phyloP scores from a whole-genome alignment of 148 eudicot species.

The Rheum nobile region DNA sequence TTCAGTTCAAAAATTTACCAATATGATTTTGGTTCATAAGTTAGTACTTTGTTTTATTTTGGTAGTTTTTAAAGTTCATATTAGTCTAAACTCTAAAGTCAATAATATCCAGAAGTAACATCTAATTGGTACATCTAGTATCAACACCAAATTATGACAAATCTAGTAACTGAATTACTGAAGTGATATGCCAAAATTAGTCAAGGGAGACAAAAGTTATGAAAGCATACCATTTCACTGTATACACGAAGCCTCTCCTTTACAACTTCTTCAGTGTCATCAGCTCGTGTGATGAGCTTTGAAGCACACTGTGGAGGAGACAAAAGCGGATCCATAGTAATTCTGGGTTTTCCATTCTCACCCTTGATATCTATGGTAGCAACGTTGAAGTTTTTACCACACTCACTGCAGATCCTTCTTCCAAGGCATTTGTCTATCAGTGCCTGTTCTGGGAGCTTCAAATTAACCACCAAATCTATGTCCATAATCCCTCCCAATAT shows the following conservation, averaged over 20 bases:
- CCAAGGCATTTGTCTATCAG: conserved; percentile 94
- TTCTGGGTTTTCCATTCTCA: conserved; percentile 68
- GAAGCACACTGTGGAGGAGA: conserved; percentile 77
- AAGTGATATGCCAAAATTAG: not conserved
- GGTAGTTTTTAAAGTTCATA: no score
- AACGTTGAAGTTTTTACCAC: conserved; percentile 84
- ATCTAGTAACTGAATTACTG: not conserved
- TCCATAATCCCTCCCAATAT: conserved; percentile 90
- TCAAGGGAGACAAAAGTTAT: not conserved
- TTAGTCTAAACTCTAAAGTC: no score
- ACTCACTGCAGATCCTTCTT: conserved; percentile 76
- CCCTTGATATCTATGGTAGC: conserved; percentile 66
- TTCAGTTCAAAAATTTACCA: no score
- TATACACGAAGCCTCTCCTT: conserved; percentile 77
- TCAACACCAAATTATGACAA: not conserved
- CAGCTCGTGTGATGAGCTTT: conserved; percentile 85
- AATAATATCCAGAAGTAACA: not conserved
- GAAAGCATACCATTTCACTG: conserved; percentile 58
- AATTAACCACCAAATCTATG: conserved; percentile 89
- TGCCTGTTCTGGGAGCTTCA: conserved; percentile 79
- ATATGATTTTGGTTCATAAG: no score
- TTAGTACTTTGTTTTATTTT: no score
- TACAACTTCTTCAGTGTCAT: conserved; percentile 80
- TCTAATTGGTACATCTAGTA: not conserved
- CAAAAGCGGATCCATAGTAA: conserved; percentile 77